Evolutionary conservation across 768 basidiomycete species (phyloP).

Genomic region (Suillus luteus): DNA sequence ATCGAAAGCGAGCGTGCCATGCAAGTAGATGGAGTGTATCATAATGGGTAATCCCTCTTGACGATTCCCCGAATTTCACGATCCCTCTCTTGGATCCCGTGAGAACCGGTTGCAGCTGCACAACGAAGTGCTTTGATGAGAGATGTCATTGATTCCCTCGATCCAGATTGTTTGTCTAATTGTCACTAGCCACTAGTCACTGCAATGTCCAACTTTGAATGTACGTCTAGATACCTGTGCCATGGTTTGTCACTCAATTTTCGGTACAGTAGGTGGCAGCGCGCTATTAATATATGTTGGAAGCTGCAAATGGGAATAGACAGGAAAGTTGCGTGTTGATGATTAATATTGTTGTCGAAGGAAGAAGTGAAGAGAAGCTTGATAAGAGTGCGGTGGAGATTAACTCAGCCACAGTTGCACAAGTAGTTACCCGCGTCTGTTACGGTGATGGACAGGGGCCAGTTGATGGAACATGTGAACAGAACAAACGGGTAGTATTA

Average conservation of each 20-base stretch:
- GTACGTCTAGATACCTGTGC: neutral
- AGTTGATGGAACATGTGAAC: neutral
- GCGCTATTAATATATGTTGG: neutral
- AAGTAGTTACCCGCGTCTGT: neutral
- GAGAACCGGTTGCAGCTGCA: neutral
- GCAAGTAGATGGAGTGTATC: neutral
- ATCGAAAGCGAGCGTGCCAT: neutral
- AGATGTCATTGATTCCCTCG: neutral
- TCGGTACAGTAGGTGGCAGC: neutral
- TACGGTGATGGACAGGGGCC: neutral
- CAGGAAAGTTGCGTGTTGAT: neutral
- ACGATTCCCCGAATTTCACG: neutral
- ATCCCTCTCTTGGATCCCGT: neutral
- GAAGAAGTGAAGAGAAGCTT: neutral
- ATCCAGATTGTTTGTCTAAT: neutral
- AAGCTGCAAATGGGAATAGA: neutral
- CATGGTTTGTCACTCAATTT: neutral
- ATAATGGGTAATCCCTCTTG: neutral
- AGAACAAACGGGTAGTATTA: neutral
- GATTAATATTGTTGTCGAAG: neutral
- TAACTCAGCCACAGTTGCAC: neutral
- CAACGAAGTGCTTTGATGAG: neutral
- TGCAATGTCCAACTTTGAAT: neutral
- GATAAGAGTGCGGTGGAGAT: neutral
- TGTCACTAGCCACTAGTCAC: neutral